A percentile compares a stretch with the other conserved stretches of the same genome.
Evolutionary conservation across 768 basidiomycete species (phyloP).

Genomic region (Auricularia cornea): DNA sequence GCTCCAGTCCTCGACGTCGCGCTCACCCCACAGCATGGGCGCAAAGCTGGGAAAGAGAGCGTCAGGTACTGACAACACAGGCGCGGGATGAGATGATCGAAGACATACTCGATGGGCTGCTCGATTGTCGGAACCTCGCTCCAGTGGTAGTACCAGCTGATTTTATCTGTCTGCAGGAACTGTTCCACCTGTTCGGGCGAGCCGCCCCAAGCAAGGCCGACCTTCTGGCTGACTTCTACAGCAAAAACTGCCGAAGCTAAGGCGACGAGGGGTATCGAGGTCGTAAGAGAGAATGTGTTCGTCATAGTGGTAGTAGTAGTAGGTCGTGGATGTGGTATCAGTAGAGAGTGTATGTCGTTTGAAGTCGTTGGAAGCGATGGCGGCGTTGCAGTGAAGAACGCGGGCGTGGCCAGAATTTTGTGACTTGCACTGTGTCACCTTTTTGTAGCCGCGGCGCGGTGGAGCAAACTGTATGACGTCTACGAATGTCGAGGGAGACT

Average conservation of each 20-base stretch:
- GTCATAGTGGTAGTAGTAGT: no score
- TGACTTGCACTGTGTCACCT: no score
- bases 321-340: no score
- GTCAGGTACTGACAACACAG: conserved; percentile 33
- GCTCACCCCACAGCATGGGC: conserved; percentile 47
- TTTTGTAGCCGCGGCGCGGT: no score
- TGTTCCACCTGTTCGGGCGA: conserved; percentile 34
- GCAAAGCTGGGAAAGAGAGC: conserved; percentile 33
- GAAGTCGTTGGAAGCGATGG: no score
- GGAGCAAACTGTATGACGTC: no score
- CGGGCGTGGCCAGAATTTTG: no score
- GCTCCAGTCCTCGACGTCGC: conserved; percentile 29
- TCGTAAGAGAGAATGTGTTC: no score
- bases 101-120: background rate
- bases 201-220: conserved; percentile 44
- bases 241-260: background rate
- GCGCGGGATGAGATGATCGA: conserved; percentile 45
- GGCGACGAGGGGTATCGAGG: background rate
- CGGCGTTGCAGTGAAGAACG: no score
- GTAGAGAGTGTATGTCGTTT: no score
- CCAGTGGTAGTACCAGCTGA: conserved; percentile 36
- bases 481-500: no score
- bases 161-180: conserved; percentile 36
- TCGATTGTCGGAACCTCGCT: background rate
- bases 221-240: conserved; percentile 29